These are phyloP conservation scores for Echinochloa phyllopogon DNA, from an alignment of 176 grass and related monocot genomes.

Conservation along the genomic window DNA sequence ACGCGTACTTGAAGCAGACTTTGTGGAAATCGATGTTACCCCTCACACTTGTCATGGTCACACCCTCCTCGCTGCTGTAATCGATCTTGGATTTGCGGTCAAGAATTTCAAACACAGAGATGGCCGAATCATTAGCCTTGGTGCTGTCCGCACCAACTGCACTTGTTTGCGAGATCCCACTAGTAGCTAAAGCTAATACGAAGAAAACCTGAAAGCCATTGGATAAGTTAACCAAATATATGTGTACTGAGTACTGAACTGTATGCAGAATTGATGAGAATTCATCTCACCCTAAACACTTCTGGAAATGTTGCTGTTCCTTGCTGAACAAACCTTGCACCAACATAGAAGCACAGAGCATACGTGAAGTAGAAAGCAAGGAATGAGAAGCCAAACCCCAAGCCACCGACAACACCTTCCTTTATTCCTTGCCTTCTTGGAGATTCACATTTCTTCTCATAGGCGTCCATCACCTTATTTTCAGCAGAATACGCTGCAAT, in stretches of 20 bases:
- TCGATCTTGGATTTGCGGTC: conserved; percentile 74
- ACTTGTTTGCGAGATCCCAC: conserved; percentile 59
- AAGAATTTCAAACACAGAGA: conserved; percentile 75
- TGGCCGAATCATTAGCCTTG: conserved; percentile 63
- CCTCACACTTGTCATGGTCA: conserved; percentile 44
- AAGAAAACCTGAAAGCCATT: conserved; percentile 58
- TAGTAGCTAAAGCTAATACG: conserved; percentile 55
- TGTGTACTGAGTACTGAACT: not conserved
- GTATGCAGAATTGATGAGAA: not conserved
- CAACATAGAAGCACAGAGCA: conserved; percentile 84
- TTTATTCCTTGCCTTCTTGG: conserved; percentile 61
- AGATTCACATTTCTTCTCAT: conserved; percentile 64
- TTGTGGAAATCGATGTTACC: conserved; percentile 70
- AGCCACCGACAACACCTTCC: conserved; percentile 66
- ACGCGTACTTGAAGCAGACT: conserved; percentile 64
- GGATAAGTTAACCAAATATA: not conserved
- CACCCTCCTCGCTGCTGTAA: conserved; percentile 67
- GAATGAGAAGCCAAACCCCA: conserved; percentile 80
- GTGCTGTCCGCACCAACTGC: conserved; percentile 61
- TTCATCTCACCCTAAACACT: conserved; percentile 67
- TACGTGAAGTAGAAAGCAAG: conserved; percentile 59
- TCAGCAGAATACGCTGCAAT: conserved; percentile 80
- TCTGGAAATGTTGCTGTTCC: conserved; percentile 66
- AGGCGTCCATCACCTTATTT: conserved; percentile 72
- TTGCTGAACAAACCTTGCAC: conserved; percentile 72